Conservation (phyloP, 2,329 filamentous ascomycete species). For the Alternaria gaisen region DNA sequence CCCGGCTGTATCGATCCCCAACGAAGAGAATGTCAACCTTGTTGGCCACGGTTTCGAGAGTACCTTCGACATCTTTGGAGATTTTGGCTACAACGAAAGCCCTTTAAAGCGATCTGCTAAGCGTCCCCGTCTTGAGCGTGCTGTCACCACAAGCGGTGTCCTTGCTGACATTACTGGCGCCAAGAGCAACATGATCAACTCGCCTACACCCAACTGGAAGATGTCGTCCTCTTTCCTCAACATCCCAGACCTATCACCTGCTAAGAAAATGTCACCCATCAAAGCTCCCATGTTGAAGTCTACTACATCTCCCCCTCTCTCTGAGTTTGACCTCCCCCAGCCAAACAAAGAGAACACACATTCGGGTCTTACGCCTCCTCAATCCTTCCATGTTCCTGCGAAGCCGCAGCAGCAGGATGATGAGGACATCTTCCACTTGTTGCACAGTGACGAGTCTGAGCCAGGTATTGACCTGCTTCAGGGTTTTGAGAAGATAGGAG, state of each 20-base stretch:
- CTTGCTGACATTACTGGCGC: conserved; percentile 68
- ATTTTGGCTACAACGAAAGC: conserved; percentile 63
- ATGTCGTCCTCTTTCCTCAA: conserved; percentile 48
- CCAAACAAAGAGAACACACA: conserved; percentile 35
- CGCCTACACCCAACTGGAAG: conserved; percentile 48
- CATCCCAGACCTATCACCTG: conserved; percentile 48
- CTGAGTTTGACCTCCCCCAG: conserved; percentile 29
- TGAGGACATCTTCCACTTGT: conserved; percentile 65
- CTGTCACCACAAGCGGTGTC: conserved; percentile 67
- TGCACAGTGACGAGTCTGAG: conserved; percentile 67
- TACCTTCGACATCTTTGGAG: conserved; percentile 70
- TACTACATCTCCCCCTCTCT: conserved; percentile 35
- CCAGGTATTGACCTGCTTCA: conserved; percentile 76
- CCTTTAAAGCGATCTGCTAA: conserved; percentile 70
- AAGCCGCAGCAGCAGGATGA: conserved; percentile 51
- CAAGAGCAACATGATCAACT: conserved; percentile 56
- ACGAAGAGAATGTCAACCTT: conserved; percentile 65
- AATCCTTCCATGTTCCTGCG: conserved; percentile 42
- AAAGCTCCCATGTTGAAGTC: conserved; percentile 43
- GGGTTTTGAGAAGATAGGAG: conserved; percentile 78
- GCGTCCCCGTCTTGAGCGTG: conserved; percentile 68
- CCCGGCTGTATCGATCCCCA: conserved; percentile 69
- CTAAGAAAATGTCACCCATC: conserved; percentile 40
- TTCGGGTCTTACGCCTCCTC: conserved; percentile 34
- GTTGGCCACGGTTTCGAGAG: conserved; percentile 57